Base-by-base conservation (phyloP, 2,329 filamentous ascomycete species). In the Lecanoromycetidae sp. region DNA sequence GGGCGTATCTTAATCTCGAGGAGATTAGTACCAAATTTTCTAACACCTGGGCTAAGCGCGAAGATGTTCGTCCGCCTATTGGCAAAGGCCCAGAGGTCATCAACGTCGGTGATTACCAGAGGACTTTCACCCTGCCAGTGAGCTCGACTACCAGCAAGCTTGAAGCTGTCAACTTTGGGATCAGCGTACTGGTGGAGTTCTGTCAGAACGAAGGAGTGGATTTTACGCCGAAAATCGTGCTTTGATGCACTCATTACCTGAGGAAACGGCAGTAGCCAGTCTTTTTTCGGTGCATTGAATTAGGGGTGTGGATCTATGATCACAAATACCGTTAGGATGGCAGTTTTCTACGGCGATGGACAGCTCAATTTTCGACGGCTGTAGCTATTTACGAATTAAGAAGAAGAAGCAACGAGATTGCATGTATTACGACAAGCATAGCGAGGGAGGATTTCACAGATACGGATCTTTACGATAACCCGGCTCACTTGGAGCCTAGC, bases 111-210 rank as follows among this genome's bases (percentile, higher is more conserved):
- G 57, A 63, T 36, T 65, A 53, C 54, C 54, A 58, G 15, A 60
- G 60, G 5, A 58, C 61, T 15, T 66, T 66, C 47, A 66, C 64
- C 43, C 57, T 72, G 19, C 66, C 71, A 0, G 54, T 74, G 26
- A 64, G 65, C 13, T 61, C 62, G 5, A 64, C 63, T 41, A 67
- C 63, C 12, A 63, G 60, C 2, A 63, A 65, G 9, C 59, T 68
- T 17, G 70, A 74, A 51, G 66, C 66, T 8, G 65, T 69, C 8
- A 60, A 64, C 4, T 71, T 71, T 54, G 66, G 64, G 7, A 61
- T 61, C 52, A 57, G 58, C n/a, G 58, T 71, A 34, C 53, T 75
- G 50, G 60, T 59, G 15, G 67, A 71, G 49, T 74, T 68, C 66
- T 66, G 65, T 38, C 57, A 59, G 44, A 68, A 63, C 46, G 67